Evolutionary conservation across 805 yeast species (phyloP).

Genomic region (Candida arabinofermentans): DNA sequence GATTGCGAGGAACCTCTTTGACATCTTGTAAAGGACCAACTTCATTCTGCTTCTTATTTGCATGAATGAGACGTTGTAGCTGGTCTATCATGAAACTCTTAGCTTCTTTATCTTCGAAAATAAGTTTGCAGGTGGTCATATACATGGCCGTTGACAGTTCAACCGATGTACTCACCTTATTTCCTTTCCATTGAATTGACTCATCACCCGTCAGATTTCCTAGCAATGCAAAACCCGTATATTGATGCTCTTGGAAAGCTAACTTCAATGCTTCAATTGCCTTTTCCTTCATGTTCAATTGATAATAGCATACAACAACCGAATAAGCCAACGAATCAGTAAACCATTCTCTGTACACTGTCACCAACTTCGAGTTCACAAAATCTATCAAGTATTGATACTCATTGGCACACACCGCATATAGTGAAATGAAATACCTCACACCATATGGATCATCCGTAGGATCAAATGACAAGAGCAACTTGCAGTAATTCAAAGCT

Average conservation of each 20-base stretch:
- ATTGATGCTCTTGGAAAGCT: slow-evolving; percentile 58
- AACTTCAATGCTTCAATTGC: slow-evolving; percentile 46
- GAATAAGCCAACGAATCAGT: slow-evolving; percentile 73
- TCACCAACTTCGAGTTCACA: slow-evolving; percentile 50
- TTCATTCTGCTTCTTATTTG: slow-evolving; percentile 12
- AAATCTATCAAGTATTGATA: slow-evolving; percentile 58
- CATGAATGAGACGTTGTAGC: slow-evolving; percentile 13
- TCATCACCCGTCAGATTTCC: slow-evolving; percentile 41
- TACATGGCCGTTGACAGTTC: slow-evolving; percentile 54
- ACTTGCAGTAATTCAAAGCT: slow-evolving; percentile 71
- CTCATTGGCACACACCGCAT: slow-evolving; percentile 64
- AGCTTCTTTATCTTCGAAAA: slow-evolving; percentile 50
- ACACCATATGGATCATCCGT: slow-evolving; percentile 83
- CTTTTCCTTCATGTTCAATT: slow-evolving; percentile 30
- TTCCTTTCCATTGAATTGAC: slow-evolving; percentile 23
- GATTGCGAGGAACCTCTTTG: slow-evolving; percentile 50
- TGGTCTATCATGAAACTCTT: slow-evolving; percentile 36
- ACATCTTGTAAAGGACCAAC: slow-evolving; percentile 17
- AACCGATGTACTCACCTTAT: slow-evolving; percentile 28
- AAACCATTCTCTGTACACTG: slow-evolving; percentile 59
- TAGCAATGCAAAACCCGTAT: slow-evolving; percentile 47
- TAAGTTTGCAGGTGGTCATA: slow-evolving; percentile 45
- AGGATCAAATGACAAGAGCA: slow-evolving; percentile 63
- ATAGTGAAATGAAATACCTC: slow-evolving; percentile 76
- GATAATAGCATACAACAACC: slow-evolving; percentile 55